phyloP scores from a whole-genome alignment of 352 stramenopile genomes.

The Halophytophthora polymorphica region DNA sequence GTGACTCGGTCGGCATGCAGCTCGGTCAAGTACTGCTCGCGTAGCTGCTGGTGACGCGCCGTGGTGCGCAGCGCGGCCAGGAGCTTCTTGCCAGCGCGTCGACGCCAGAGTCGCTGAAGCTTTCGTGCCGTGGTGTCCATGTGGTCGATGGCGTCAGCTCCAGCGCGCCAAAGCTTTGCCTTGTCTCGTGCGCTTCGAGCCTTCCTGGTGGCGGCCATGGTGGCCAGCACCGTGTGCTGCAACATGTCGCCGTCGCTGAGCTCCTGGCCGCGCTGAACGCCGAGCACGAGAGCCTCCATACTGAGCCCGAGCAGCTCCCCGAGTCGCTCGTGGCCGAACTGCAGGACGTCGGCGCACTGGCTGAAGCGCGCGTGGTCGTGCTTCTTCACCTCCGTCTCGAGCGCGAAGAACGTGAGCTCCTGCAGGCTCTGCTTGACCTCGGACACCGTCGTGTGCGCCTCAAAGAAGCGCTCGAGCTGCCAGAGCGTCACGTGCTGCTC shows the following conservation, averaged over 20 bases:
- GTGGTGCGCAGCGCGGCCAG: conserved; percentile 34
- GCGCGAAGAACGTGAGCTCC: conserved; percentile 47
- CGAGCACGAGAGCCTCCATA: conserved; percentile 35
- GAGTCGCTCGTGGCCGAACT: conserved; percentile 60
- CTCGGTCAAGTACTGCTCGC: conserved; percentile 54
- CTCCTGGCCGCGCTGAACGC: conserved; percentile 4
- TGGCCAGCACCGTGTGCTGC: conserved; percentile 14
- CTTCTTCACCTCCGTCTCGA: conserved; percentile 47
- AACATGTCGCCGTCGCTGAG: conserved; percentile 6
- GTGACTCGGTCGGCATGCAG: conserved; percentile 54
- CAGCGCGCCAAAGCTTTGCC: conserved; percentile 24
- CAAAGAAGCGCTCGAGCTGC: conserved; percentile 71
- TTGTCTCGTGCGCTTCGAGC: conserved; percentile 24
- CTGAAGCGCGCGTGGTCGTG: conserved; percentile 44
- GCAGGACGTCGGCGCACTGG: conserved; percentile 46
- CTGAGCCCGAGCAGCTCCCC: conserved; percentile 49
- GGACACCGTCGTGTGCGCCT: conserved; percentile 40
- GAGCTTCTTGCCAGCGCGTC: conserved; percentile 37
- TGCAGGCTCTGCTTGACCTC: conserved; percentile 60
- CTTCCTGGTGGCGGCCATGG: conserved; percentile 11
- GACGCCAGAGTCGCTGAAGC: conserved; percentile 59
- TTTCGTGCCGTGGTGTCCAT: conserved; percentile 38
- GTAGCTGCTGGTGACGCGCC: conserved; percentile 28
- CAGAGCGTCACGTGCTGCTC: conserved; percentile 47
- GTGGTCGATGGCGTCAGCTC: conserved; percentile 18